These are phyloP conservation scores for Fusarium sp. DNA, from an alignment of 2,329 filamentous ascomycete genomes.

Conservation along the genomic window DNA sequence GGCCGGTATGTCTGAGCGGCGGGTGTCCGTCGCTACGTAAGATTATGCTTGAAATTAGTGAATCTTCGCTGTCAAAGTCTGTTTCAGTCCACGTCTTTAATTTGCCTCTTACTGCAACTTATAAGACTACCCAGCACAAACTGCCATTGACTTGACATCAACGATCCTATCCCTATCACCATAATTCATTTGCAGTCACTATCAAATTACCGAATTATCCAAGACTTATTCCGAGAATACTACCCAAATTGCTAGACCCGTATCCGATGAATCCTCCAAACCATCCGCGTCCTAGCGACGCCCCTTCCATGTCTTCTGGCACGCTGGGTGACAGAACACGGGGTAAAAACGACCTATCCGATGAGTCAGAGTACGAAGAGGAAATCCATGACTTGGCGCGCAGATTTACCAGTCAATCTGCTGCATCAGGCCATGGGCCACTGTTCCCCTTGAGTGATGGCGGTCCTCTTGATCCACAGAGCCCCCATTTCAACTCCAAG, in stretches of 20 bases:
- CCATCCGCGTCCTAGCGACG: not conserved
- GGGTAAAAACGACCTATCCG: not conserved
- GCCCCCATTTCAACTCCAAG: constrained; percentile 50
- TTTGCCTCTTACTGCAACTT: not conserved
- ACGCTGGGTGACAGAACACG: not conserved
- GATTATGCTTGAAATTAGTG: not conserved
- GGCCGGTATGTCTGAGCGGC: not conserved
- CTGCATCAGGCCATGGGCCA: constrained; percentile 2
- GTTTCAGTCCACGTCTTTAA: not conserved
- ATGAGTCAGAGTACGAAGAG: not conserved
- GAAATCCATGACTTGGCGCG: constrained; percentile 23
- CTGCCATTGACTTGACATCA: not conserved
- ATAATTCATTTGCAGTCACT: too few relatives aligned
- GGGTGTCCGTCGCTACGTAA: not conserved
- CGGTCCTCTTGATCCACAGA: constrained; percentile 48
- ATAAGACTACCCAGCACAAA: not conserved
- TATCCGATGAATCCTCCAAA: not conserved
- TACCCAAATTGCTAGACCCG: too few relatives aligned
- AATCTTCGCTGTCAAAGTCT: not conserved
- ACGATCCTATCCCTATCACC: too few relatives aligned
- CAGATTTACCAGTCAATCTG: constrained; percentile 15
- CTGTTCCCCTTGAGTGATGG: constrained; percentile 33
- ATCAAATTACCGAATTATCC: fast-evolving
- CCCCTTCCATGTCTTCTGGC: not conserved
- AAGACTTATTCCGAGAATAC: fast-evolving